Percentiles rank a stretch among this genome's conserved stretches.
These are phyloP conservation scores for Torulaspora maleeae DNA, from an alignment of 805 yeast genomes.

Conservation along the genomic window DNA sequence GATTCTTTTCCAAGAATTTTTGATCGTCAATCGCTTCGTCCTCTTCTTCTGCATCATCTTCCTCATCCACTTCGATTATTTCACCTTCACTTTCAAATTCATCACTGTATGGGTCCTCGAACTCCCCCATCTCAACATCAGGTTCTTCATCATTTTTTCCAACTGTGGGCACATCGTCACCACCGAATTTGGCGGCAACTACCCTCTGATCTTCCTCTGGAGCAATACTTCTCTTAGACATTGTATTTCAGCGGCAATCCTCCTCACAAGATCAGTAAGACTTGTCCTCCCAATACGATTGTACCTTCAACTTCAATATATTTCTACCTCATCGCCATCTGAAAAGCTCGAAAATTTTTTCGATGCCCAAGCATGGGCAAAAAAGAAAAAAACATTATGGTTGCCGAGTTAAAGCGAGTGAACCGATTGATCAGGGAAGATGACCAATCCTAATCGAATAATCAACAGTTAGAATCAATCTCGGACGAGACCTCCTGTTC, in stretches of 20 bases:
- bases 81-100: constrained; percentile 91
- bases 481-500: constrained; percentile 7
- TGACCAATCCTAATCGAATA: neutral
- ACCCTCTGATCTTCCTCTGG: constrained; percentile 37
- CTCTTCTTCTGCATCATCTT: constrained; percentile 43
- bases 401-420: neutral
- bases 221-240: constrained; percentile 52
- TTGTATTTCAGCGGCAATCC: constrained; percentile 15
- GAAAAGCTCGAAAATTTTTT: constrained; percentile 15
- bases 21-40: constrained; percentile 36
- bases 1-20: constrained; percentile 36
- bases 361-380: neutral
- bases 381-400: constrained; percentile 2
- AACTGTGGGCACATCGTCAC: constrained; percentile 22
- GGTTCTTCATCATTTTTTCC: constrained; percentile 36
- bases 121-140: constrained; percentile 70
- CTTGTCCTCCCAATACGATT: neutral
- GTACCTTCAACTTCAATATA: neutral
- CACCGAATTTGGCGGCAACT: constrained; percentile 40
- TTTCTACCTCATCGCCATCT: constrained; percentile 20
- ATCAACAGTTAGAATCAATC: neutral
- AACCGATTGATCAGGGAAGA: neutral
- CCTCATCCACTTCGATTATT: constrained; percentile 74
- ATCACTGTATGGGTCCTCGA: constrained; percentile 85
- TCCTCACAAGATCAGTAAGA: neutral